These are phyloP conservation scores for Trametes cubensis DNA, from an alignment of 768 basidiomycete species.

Conservation along the genomic window DNA sequence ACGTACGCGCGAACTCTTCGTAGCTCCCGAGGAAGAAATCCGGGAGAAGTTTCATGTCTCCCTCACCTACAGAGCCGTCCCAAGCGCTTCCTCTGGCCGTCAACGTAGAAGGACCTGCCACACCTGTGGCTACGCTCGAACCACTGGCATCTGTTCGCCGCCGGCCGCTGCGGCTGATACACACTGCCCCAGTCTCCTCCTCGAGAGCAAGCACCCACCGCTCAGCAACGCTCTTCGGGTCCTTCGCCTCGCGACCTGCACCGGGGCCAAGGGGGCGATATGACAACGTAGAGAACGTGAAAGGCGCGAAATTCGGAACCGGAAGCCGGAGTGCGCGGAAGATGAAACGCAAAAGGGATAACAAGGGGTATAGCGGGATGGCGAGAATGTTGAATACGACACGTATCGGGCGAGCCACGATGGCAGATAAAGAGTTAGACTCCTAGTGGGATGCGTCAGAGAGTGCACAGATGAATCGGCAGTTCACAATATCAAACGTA, in stretches of 20 bases:
- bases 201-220: constrained; percentile 81
- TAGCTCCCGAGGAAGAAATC: constrained; percentile 84
- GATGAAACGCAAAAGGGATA: constrained; percentile 63
- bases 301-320: constrained; percentile 47
- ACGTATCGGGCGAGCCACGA: constrained; percentile 34
- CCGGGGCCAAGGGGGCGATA: constrained; percentile 38
- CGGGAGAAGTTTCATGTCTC: constrained; percentile 60
- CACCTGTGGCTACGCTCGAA: constrained; percentile 34
- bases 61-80: constrained; percentile 31
- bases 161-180: constrained; percentile 35
- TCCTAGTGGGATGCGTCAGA: constrained; percentile 19
- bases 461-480: neutral
- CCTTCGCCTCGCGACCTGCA: constrained; percentile 25
- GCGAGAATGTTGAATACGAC: constrained; percentile 54
- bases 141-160: constrained; percentile 7
- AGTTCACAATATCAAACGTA: constrained; percentile 3
- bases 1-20: constrained; percentile 71
- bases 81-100: constrained; percentile 38
- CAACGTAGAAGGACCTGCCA: constrained; percentile 47
- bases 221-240: constrained; percentile 53
- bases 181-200: constrained; percentile 80
- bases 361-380: constrained; percentile 62
- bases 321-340: constrained; percentile 70
- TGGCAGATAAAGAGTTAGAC: constrained; percentile 18
- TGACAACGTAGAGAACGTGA: constrained; percentile 54